phyloP scores from a whole-genome alignment of 257 asterid species.

The Nicotiana benthamiana region DNA sequence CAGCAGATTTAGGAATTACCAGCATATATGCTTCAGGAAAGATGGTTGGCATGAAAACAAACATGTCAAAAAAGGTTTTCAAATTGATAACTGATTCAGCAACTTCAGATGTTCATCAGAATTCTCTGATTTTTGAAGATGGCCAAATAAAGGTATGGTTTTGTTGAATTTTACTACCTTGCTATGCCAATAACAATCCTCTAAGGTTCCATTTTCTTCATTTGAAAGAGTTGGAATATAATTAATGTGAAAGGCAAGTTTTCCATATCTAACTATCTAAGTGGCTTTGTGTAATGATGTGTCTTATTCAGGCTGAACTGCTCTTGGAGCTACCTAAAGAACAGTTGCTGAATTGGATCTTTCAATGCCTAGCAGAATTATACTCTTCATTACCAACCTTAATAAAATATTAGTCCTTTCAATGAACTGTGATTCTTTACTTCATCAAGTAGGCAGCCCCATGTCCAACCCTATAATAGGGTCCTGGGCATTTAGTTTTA shows the following conservation, averaged over 20 bases:
- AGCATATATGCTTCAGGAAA: conserved; percentile 67
- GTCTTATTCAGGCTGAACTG: conserved; percentile 62
- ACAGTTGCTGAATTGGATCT: conserved; percentile 93
- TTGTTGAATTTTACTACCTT: not conserved
- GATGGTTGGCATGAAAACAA: conserved; percentile 76
- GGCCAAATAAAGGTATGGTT: conserved; percentile 65
- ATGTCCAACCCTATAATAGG: not conserved
- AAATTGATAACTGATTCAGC: conserved; percentile 70
- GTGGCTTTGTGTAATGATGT: not conserved
- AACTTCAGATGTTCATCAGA: conserved; percentile 60
- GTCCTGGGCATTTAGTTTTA: not conserved
- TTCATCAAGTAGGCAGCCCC: not conserved
- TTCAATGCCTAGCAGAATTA: conserved; percentile 84
- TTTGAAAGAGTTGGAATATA: not conserved
- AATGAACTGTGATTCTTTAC: not conserved
- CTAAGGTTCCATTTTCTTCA: not conserved
- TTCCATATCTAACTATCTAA: not conserved
- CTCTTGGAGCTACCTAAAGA: conserved; percentile 92
- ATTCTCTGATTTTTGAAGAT: conserved; percentile 63
- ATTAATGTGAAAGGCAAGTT: not conserved
- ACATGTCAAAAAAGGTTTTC: conserved; percentile 77
- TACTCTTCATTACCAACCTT: conserved; percentile 77
- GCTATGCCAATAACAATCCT: not conserved
- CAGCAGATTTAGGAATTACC: conserved; percentile 85
- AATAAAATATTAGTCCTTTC: conserved; percentile 54